phyloP scores from a whole-genome alignment of 2,329 filamentous ascomycete species.

The Phaeosphaeriaceae sp. region DNA sequence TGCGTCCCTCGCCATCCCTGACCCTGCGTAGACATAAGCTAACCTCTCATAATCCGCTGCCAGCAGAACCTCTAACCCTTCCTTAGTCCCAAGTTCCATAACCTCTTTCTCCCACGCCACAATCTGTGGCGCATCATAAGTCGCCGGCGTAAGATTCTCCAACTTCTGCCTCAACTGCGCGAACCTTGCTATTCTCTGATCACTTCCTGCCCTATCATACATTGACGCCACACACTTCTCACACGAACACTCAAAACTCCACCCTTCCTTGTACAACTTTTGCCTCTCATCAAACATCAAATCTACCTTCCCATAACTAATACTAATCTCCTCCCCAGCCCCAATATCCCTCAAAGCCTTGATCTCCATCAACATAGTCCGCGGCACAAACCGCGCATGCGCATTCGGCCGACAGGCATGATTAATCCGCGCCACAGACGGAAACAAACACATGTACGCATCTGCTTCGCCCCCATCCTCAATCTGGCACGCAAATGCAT shows the following conservation, averaged over 20 bases:
- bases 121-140: conserved; percentile 27
- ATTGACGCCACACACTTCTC: conserved; percentile 23
- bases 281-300: conserved; percentile 23
- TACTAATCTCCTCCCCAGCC: conserved; percentile 30
- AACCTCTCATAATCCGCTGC: conserved; percentile 32
- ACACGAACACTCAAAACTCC: conserved; percentile 33
- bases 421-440: conserved; percentile 30
- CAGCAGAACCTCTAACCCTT: conserved; percentile 27
- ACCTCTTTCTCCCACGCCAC: conserved; percentile 33
- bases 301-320: conserved; percentile 30
- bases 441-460: conserved; percentile 33
- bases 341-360: conserved; percentile 25
- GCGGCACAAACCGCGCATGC: conserved; percentile 27
- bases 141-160: conserved; percentile 23
- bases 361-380: conserved; percentile 28
- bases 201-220: conserved; percentile 22
- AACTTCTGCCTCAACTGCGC: conserved; percentile 18
- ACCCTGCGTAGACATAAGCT: conserved; percentile 33
- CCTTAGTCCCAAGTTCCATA: conserved; percentile 24
- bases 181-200: conserved; percentile 26
- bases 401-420: conserved; percentile 33
- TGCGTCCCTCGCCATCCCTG: conserved; percentile 21
- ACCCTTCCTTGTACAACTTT: conserved; percentile 25
- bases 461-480: conserved; percentile 25
- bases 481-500: conserved; percentile 30